These are phyloP conservation scores for Daldinia childiae DNA, from an alignment of 495 filamentous ascomycete species.

Conservation along the genomic window DNA sequence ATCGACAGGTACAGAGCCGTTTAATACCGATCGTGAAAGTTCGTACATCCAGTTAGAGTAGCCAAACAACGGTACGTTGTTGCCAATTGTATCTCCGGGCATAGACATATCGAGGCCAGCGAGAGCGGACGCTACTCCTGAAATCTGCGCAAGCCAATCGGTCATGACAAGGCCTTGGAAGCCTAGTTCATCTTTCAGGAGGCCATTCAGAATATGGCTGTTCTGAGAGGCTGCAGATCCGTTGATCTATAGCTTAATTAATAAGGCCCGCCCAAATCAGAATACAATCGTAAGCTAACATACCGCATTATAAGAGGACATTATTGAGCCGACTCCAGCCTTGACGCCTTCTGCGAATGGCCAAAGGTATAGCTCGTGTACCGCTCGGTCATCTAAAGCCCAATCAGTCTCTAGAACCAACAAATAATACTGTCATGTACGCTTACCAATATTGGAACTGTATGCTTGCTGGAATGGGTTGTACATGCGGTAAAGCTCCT, in stretches of 20 bases:
- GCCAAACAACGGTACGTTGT: constrained; percentile 67
- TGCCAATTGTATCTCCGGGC: constrained; percentile 67
- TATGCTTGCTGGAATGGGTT: constrained; percentile 65
- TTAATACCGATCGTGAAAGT: constrained; percentile 73
- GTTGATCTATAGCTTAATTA: constrained; percentile 62
- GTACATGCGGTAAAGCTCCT: constrained; percentile 77
- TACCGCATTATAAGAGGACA: constrained; percentile 80
- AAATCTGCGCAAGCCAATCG: constrained; percentile 83
- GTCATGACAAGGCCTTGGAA: constrained; percentile 79
- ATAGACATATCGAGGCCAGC: constrained; percentile 83
- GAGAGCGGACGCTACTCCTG: constrained; percentile 73
- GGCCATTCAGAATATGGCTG: constrained; percentile 72
- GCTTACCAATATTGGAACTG: constrained; percentile 62
- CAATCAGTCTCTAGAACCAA: background rate
- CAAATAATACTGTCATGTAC: background rate
- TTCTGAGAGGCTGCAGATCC: constrained; percentile 75
- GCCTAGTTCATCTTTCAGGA: constrained; percentile 80
- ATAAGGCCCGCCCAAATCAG: constrained; percentile 11
- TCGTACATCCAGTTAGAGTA: constrained; percentile 74
- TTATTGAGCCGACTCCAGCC: constrained; percentile 74
- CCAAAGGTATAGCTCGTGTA: constrained; percentile 84
- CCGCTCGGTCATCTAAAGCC: constrained; percentile 72
- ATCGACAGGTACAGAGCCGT: constrained; percentile 74
- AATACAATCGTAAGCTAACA: constrained; percentile 27
- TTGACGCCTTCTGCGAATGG: constrained; percentile 77